These are phyloP conservation scores for Paramarasmius palmivorus DNA, from an alignment of 1,284 basidiomycete species.

Conservation along the genomic window DNA sequence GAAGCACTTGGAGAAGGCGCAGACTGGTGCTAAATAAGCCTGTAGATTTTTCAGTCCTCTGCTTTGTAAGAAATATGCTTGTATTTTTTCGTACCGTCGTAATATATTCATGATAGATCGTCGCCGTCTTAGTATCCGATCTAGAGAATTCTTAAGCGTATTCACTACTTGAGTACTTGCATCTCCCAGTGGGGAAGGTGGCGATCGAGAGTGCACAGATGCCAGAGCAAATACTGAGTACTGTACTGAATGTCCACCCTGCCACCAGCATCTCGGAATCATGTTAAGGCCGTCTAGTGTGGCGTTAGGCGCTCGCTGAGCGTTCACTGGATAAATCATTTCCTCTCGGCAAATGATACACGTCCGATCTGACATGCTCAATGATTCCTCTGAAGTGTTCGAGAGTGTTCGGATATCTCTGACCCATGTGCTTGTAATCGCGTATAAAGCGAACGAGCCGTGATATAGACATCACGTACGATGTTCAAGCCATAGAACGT, in stretches of 20 bases:
- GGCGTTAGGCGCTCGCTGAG: slow-evolving; percentile 31
- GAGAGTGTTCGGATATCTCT: slow-evolving; percentile 94
- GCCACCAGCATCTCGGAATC: slow-evolving; percentile 66
- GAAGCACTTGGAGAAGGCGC: too few species aligned
- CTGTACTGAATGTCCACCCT: slow-evolving; percentile 56
- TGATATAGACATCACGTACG: slow-evolving; percentile 95
- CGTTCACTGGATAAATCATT: slow-evolving; percentile 60
- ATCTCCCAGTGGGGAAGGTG: too few species aligned
- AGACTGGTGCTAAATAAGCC: too few species aligned
- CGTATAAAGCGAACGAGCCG: slow-evolving; percentile 87
- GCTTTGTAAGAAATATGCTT: too few species aligned
- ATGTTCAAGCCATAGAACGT: slow-evolving; percentile 97
- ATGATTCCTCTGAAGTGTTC: slow-evolving; percentile 88
- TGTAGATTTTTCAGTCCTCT: too few species aligned
- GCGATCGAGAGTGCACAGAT: too few species aligned
- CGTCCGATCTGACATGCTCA: slow-evolving; percentile 81
- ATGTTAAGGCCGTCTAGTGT: slow-evolving; percentile 79
- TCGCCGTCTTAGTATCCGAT: too few species aligned
- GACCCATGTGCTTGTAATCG: slow-evolving; percentile 96
- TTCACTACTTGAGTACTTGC: too few species aligned
- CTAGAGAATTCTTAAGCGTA: too few species aligned
- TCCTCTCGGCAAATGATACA: slow-evolving; percentile 99
- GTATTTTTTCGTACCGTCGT: too few species aligned
- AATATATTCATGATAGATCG: too few species aligned
- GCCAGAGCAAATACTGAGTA: slow-evolving; percentile 47